Percentiles rank a stretch among this genome's conserved stretches.
Evolutionary conservation across 495 filamentous ascomycete species (phyloP).

Genomic region (Evernia prunastri): DNA sequence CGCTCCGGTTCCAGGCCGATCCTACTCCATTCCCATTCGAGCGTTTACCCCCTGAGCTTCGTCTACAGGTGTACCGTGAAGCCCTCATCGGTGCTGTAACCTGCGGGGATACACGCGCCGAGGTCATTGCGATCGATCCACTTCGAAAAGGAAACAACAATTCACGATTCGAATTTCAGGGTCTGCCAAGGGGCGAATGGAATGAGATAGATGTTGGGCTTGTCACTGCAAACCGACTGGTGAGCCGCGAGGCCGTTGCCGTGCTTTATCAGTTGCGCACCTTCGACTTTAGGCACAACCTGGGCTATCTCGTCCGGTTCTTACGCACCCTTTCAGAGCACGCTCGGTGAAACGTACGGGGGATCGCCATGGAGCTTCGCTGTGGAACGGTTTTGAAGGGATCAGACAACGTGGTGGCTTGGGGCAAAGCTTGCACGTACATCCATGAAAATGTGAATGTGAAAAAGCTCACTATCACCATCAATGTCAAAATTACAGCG

Average conservation of each 20-base stretch:
- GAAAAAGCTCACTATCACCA: background rate
- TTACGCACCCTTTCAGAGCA: background rate
- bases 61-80: background rate
- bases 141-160: background rate
- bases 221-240: background rate
- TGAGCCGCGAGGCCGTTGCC: background rate
- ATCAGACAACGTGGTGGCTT: background rate
- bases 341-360: background rate
- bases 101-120: background rate
- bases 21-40: conserved; percentile 1
- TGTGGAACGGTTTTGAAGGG: no score
- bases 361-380: background rate
- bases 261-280: background rate
- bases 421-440: background rate
- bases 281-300: background rate
- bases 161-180: background rate
- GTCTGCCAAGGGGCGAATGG: background rate
- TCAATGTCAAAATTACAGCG: background rate
- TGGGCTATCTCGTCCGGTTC: background rate
- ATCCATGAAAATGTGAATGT: background rate
- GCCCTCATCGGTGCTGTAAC: background rate
- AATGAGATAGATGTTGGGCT: background rate
- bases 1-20: background rate
- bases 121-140: background rate
- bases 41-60: background rate